phyloP scores from a whole-genome alignment of 495 filamentous ascomycete genomes.

The Podospora conica region DNA sequence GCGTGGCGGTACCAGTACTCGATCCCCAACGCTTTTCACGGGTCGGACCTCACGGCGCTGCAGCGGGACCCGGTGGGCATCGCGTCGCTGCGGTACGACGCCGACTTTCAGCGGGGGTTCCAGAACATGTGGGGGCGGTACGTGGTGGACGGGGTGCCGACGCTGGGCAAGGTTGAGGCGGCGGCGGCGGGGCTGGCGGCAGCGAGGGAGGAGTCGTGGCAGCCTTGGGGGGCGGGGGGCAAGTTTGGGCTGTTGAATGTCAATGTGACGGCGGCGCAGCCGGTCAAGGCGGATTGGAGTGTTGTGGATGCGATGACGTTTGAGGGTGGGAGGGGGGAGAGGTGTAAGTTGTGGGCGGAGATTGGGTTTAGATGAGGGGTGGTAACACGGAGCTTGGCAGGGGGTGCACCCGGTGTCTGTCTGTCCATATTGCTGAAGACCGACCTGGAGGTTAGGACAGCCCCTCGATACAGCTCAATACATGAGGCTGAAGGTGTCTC shows the following conservation, averaged over 20 bases:
- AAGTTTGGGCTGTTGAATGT: constrained; percentile 41
- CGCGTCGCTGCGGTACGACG: constrained; percentile 17
- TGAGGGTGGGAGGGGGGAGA: constrained; percentile 49
- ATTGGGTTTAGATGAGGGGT: constrained; percentile 23
- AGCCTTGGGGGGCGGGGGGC: constrained; percentile 29
- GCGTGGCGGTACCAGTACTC: constrained; percentile 58
- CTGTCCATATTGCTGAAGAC: no score
- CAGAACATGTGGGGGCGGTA: constrained; percentile 47
- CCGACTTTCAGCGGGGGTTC: constrained; percentile 25
- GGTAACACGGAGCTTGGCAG: no score
- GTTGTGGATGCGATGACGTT: constrained; percentile 48
- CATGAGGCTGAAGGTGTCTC: no score
- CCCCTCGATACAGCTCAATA: no score
- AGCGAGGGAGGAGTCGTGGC: constrained; percentile 12
- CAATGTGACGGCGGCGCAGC: constrained; percentile 46
- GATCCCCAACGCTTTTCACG: constrained; percentile 49
- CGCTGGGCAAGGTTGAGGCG: constrained; percentile 25
- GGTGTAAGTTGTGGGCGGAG: constrained; percentile 53
- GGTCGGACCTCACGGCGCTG: constrained; percentile 39
- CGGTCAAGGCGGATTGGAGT: constrained; percentile 37
- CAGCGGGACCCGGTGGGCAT: constrained; percentile 3
- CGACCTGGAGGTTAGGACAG: no score
- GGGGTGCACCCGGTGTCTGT: no score
- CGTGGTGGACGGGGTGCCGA: constrained; percentile 46
- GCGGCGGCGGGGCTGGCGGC: constrained; percentile 15